Evolutionary conservation across 257 asterid genomes (phyloP).

Genomic region (Thymus quinquecostatus): DNA sequence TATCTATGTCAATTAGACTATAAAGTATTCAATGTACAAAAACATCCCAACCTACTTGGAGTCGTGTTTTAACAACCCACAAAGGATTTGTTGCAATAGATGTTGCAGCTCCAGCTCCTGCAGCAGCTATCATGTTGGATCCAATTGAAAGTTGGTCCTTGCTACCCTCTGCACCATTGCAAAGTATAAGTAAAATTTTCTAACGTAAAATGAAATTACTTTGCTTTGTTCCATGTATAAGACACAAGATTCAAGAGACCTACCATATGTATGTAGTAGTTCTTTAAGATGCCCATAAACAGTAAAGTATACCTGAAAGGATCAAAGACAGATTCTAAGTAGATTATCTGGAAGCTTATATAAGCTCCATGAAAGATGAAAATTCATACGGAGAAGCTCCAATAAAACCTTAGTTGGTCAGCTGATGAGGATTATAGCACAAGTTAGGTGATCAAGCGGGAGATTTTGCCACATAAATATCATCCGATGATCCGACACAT

Average conservation of each 20-base stretch:
- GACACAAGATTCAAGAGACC: conserved; percentile 27
- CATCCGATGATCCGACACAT: not conserved
- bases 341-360: conserved; percentile 4
- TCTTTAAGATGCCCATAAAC: conserved; percentile 91
- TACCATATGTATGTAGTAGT: conserved; percentile 70
- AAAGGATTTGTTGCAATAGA: conserved; percentile 78
- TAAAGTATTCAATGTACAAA: not conserved
- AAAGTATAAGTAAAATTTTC: conserved; percentile 17
- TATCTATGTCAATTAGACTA: not conserved
- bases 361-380: not conserved
- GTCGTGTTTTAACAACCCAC: conserved; percentile 97
- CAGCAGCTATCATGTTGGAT: conserved; percentile 89
- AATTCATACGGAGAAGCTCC: not conserved
- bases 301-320: conserved; percentile 88
- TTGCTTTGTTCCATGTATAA: conserved; percentile 15
- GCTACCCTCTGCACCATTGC: conserved; percentile 54
- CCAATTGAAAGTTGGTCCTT: conserved; percentile 62
- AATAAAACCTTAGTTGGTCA: not conserved
- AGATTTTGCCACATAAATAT: not conserved
- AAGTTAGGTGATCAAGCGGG: conserved; percentile 1
- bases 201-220: not conserved
- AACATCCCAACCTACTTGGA: conserved; percentile 68
- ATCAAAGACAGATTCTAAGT: conserved; percentile 12
- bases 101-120: conserved; percentile 95
- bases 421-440: not conserved